Evolutionary conservation across 2,329 filamentous ascomycete species (phyloP).

Genomic region (Penicillium hordei): DNA sequence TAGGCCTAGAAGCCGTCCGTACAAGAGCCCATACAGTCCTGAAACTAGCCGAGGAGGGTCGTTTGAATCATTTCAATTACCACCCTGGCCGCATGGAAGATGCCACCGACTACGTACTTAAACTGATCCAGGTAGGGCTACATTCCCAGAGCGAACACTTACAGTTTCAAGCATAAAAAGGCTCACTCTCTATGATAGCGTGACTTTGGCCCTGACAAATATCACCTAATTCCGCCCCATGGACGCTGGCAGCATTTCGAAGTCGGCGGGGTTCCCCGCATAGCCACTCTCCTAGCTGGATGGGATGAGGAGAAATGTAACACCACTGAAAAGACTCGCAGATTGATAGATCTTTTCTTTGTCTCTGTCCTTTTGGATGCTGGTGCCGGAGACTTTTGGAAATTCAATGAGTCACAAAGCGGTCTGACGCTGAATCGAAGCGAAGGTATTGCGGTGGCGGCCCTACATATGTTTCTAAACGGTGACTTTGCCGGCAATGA

Average conservation of each 20-base stretch:
- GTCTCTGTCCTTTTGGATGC: conserved; percentile 61
- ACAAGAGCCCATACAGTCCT: conserved; percentile 28
- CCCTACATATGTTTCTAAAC: conserved; percentile 51
- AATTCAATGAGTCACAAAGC: conserved; percentile 43
- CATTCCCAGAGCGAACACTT: neutral
- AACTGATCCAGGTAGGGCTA: conserved; percentile 44
- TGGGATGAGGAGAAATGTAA: conserved; percentile 49
- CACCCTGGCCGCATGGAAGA: conserved; percentile 40
- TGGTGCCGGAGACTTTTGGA: conserved; percentile 54
- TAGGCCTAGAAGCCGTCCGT: conserved; percentile 33
- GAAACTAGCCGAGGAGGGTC: conserved; percentile 40
- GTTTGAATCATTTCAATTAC: conserved; percentile 47
- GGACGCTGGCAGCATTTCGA: conserved; percentile 65
- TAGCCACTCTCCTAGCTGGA: conserved; percentile 46
- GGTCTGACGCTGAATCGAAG: conserved; percentile 41
- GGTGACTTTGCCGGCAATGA: conserved; percentile 39
- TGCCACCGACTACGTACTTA: conserved; percentile 46
- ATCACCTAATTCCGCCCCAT: conserved; percentile 53
- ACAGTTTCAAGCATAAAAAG: neutral
- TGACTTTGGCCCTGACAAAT: conserved; percentile 53
- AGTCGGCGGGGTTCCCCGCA: conserved; percentile 54
- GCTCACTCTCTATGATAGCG: conserved; percentile 38
- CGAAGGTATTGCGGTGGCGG: conserved; percentile 55
- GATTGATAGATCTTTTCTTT: conserved; percentile 62
- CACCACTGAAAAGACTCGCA: conserved; percentile 50